Evolutionary conservation across 768 basidiomycete genomes (phyloP).

Genomic region (Kondoa malvinella): DNA sequence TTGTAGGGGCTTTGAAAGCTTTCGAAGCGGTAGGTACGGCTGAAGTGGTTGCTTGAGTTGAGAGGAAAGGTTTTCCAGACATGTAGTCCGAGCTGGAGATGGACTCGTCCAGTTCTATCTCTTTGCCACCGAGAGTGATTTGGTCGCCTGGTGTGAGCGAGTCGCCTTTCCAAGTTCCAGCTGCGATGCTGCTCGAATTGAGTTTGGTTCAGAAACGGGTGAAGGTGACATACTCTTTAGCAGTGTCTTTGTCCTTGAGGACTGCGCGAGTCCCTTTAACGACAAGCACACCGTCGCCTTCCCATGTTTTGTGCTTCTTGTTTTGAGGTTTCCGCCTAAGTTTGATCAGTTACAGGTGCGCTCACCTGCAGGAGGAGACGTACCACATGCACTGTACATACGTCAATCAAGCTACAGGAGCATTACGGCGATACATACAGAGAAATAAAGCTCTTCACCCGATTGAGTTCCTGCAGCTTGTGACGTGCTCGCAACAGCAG

Average conservation of each 20-base stretch:
- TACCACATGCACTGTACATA: constrained; percentile 1
- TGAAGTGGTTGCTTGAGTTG: background rate
- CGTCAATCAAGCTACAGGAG: background rate
- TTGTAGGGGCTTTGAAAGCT: background rate
- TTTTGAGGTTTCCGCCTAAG: constrained; percentile 27
- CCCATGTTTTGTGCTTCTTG: constrained; percentile 75
- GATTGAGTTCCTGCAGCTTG: background rate
- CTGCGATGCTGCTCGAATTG: background rate
- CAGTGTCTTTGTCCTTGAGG: constrained; percentile 21
- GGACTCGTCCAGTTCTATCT: constrained; percentile 17
- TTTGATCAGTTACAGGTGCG: background rate
- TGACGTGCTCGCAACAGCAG: background rate
- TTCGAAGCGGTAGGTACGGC: background rate
- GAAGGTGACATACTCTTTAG: constrained; percentile 20
- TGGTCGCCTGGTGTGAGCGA: constrained; percentile 19
- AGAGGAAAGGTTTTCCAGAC: background rate
- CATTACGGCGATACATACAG: background rate
- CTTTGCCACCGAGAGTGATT: constrained; percentile 27
- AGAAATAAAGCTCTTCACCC: background rate
- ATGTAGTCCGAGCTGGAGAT: background rate
- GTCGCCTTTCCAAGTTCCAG: background rate
- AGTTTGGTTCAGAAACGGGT: background rate
- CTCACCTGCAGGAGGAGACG: background rate
- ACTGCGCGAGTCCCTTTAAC: constrained; percentile 20
- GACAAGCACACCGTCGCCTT: constrained; percentile 37